phyloP scores from a whole-genome alignment of 1,284 basidiomycete species.

The Coniferiporia sulphurascens region DNA sequence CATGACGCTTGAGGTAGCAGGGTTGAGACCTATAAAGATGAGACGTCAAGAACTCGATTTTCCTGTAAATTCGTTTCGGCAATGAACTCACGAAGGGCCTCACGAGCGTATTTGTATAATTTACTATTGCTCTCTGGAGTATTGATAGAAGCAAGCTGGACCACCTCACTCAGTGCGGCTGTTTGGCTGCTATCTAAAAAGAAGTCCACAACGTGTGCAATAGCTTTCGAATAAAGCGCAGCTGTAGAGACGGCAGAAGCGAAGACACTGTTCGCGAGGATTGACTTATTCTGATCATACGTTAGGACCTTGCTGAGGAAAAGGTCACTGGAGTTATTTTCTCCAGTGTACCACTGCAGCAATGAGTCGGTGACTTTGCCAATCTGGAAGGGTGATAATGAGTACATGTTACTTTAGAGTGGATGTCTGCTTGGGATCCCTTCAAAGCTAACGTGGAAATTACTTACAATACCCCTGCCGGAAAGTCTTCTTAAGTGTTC shows the following conservation, averaged over 20 bases:
- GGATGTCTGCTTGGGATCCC: neutral
- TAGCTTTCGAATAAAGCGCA: constrained; percentile 47
- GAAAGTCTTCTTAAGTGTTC: constrained; percentile 33
- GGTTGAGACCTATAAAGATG: constrained; percentile 21
- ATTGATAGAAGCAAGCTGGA: constrained; percentile 29
- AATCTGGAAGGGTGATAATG: constrained; percentile 5
- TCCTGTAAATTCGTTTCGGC: neutral
- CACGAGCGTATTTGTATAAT: constrained; percentile 43
- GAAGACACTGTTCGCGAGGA: constrained; percentile 40
- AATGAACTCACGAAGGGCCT: constrained; percentile 45
- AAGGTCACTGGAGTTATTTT: constrained; percentile 22
- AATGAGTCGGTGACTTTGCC: constrained; percentile 21
- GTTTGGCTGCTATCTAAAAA: constrained; percentile 45
- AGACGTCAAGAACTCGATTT: neutral
- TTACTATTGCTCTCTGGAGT: constrained; percentile 26
- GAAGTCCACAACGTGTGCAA: constrained; percentile 59
- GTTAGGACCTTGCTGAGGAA: constrained; percentile 20
- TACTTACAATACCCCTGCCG: constrained; percentile 25
- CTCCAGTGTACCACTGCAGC: constrained; percentile 21
- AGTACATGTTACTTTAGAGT: neutral
- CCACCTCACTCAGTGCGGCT: constrained; percentile 40
- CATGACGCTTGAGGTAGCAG: constrained; percentile 33
- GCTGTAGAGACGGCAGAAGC: constrained; percentile 47
- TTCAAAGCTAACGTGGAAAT: neutral
- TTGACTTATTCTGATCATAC: constrained; percentile 19